Evolutionary conservation across 495 filamentous ascomycete genomes (phyloP).

Genomic region (Xylaria venustula): DNA sequence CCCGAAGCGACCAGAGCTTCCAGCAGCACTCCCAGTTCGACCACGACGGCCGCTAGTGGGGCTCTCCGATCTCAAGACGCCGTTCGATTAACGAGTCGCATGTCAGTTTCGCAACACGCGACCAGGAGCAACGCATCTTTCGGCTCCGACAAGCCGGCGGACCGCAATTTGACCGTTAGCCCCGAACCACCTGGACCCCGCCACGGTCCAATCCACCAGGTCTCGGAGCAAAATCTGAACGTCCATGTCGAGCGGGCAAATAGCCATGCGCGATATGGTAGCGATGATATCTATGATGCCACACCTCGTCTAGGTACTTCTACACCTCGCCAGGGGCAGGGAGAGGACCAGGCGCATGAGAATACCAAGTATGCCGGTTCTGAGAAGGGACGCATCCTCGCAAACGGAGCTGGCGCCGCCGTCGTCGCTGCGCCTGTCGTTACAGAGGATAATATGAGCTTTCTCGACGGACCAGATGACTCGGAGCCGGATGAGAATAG

Average conservation of each 20-base stretch:
- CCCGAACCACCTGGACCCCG: slow-evolving; percentile 27
- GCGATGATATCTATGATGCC: slow-evolving; percentile 46
- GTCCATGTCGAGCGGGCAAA: slow-evolving; percentile 24
- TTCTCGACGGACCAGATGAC: slow-evolving; percentile 23
- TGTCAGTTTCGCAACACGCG: slow-evolving; percentile 13
- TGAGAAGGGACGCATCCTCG: slow-evolving; percentile 7
- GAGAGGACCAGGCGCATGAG: slow-evolving; percentile 10
- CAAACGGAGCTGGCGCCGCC: neutral
- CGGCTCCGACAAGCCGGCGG: slow-evolving; percentile 26
- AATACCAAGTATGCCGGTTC: slow-evolving; percentile 28
- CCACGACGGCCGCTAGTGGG: neutral
- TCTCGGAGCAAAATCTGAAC: slow-evolving; percentile 19
- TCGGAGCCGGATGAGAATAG: slow-evolving; percentile 21
- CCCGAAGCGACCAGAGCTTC: slow-evolving; percentile 9
- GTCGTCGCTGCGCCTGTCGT: neutral
- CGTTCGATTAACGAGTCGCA: slow-evolving; percentile 21
- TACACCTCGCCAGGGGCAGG: neutral
- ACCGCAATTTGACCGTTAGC: slow-evolving; percentile 32
- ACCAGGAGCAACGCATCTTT: slow-evolving; percentile 18
- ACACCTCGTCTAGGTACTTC: slow-evolving; percentile 30
- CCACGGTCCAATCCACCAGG: slow-evolving; percentile 24
- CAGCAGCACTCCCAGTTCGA: neutral
- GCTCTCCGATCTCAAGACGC: slow-evolving; percentile 7
- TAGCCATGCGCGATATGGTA: slow-evolving; percentile 16
- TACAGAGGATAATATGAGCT: slow-evolving; percentile 10